Evolutionary conservation across 441 rosid genomes (phyloP), one percentile per base, ranked within the genome.

Genomic region (Aquilaria agallochum): DNA sequence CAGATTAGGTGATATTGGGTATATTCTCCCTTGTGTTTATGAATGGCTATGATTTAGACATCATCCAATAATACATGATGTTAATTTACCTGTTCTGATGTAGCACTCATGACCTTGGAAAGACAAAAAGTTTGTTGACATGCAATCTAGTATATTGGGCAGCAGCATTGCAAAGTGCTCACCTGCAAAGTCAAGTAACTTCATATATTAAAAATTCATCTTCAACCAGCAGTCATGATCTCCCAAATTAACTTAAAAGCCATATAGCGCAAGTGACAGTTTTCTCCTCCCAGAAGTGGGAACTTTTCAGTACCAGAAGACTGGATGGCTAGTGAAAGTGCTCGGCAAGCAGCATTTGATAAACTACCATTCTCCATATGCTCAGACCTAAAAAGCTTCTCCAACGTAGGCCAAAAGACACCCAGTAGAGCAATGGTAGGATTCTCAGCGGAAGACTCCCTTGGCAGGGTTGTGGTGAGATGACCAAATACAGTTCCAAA

Each of bases 61-160:
- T 20, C 27, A 20, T 20, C 27, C 27, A 20, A 20, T 20, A 20
- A 20, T 20, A 20, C 27, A 20, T 1, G 27, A 20, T 20, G 27
- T 20, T 20, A 66, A 20, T 71, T 62, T 73, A 95, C 99, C 99
- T 70, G 97, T 83, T 80, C 88, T 81, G 60, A 95, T 87, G 77
- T 86, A 95, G 82, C 99, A 95, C 57, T 89, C 97, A 58, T 84
- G 96, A 76, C 77, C 83, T 74, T 95, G 96, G 76, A 77, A 91
- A 53, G 88, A 83, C 59, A 91, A 64, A 72, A 89, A 94, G 66
- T 95, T 95, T 67, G 87, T 75, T 15, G 99, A 87, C 60, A 95
- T 82, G 78, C 97, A 91, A 75, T 95, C 96, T 27, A 95, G 75
- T 56, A 95, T 84, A 69, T 72, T 80, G 58, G 97, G 97, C 68